Base-by-base conservation (phyloP, 441 rosid species). In the Corymbia calophylla region DNA sequence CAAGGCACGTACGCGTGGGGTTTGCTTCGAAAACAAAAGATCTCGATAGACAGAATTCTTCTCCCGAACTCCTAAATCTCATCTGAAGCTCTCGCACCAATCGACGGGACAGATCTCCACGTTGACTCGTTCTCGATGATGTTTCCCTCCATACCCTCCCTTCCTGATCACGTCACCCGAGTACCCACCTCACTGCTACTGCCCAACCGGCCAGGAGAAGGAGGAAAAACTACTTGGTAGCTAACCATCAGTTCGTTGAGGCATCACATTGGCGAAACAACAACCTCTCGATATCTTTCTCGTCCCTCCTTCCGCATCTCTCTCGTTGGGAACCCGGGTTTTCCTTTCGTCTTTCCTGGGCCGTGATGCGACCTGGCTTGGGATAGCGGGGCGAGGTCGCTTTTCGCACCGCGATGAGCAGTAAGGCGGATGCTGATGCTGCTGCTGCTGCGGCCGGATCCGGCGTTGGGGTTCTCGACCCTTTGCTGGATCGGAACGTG, bases 401-500 rank as follows among this genome's bases (percentile, higher is more conserved):
- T 77, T 44, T 77, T 23, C 16, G 53, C 18, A 6, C 31, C 0
- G 32, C 27, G 31, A 77, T 77, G 70, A 31, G 19, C 44, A 80
- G 55, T 21, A 53, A 88, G 25, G 58, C 29, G 10, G 86, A 54
- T 18, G 86, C 86, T 35, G 86, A 54, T 18, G 86, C 86, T 35
- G 86, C 29, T 18, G 86, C 86, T 35, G 86, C 29, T 1, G 70
- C 15, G 31, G 53, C 64, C 12, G 44, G 88, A 55, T 56, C 56
- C 35, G 51, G 51, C 35, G 53, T 64, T 87, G 91, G 91, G 49
- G 56, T 87, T 44, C 60, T 87, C 92, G 96, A 93, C 91, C 93
- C 93, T 31, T 86, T 95, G 90, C 90, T 95, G 88, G 93, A 91
- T 53, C 93, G 91, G 91, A 87, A 94, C 66, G 94, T 88, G 66